Evolutionary conservation across 345 rosid species (phyloP).

Genomic region (Arabis hirsuta): DNA sequence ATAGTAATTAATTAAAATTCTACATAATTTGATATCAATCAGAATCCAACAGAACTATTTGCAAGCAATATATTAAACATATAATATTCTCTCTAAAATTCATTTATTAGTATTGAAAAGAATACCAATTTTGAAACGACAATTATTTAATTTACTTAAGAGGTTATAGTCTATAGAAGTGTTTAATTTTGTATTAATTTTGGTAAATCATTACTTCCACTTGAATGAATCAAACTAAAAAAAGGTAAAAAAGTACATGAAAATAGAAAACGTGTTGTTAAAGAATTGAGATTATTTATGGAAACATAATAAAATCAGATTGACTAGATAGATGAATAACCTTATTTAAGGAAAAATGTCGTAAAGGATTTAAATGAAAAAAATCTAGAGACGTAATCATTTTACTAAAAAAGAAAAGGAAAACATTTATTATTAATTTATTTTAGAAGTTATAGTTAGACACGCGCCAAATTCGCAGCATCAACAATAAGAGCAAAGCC

Average conservation of each 20-base stretch:
- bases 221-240: too few species aligned
- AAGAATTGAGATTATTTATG: not conserved
- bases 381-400: not conserved
- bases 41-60: too few species aligned
- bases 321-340: not conserved
- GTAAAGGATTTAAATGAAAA: not conserved
- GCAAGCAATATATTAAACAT: too few species aligned
- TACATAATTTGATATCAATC: too few species aligned
- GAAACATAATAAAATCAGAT: not conserved
- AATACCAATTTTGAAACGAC: too few species aligned
- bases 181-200: too few species aligned
- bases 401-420: not conserved
- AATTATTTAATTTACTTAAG: too few species aligned
- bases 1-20: too few species aligned
- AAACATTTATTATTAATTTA: not conserved
- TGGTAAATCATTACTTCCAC: too few species aligned
- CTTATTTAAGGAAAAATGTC: not conserved
- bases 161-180: too few species aligned
- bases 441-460: slow-evolving; percentile 31
- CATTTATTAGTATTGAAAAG: too few species aligned
- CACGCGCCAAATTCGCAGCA: slow-evolving; percentile 39
- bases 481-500: slow-evolving; percentile 4
- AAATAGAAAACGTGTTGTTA: not conserved
- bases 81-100: too few species aligned
- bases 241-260: not conserved